Base-by-base conservation (phyloP, 2,329 filamentous ascomycete species). In the Scedosporium apiospermum region DNA sequence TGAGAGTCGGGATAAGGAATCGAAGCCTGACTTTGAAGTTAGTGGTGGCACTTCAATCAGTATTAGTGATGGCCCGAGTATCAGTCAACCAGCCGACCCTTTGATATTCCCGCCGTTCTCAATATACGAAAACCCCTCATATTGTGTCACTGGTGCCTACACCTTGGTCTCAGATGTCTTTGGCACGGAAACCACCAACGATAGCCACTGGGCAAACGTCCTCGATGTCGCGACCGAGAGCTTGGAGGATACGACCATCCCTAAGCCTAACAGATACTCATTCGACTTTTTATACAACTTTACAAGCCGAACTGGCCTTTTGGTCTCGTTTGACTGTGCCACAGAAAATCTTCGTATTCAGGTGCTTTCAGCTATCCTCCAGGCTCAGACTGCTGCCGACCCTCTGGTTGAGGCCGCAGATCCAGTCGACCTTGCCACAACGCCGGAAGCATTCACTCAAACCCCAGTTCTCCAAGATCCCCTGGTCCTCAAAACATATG, bases 281-380 rank as follows among this genome's bases (percentile, higher is more conserved):
- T 70, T 68, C 65, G 64, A 66, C 5, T 76, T 75, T 57, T 66
- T 76, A 1, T 68, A 69, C 51, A 68, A 71, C 46, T 74, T 75
- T 61, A 75, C 73, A 16, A 73, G 72, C 62, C 67, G 71, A 27
- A 73, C 71, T 0, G 74, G 74, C 1, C 65, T 75, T 6, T 68
- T 73, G 1, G 64, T 65, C 10, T 74, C 72, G 12, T 76, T 75
- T 63, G 73, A 74, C 30, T 75, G 73, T 41, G 72, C 70, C 3
- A 74, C 72, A 1, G 65, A 69, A 2, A 63, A 66, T 5, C 70
- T 75, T 51, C 66, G 73, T 18, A 67, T 70, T 21, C 65, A 70
- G 42, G 65, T 70, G n/a, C 60, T 70, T 2, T 61, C 67, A 18
- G 27, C 61, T 12, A 67, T 68, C 38, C 41, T 63, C 14, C 46